Conservation (phyloP, 1,284 basidiomycete species). For the Limonomyces culmigenus region DNA sequence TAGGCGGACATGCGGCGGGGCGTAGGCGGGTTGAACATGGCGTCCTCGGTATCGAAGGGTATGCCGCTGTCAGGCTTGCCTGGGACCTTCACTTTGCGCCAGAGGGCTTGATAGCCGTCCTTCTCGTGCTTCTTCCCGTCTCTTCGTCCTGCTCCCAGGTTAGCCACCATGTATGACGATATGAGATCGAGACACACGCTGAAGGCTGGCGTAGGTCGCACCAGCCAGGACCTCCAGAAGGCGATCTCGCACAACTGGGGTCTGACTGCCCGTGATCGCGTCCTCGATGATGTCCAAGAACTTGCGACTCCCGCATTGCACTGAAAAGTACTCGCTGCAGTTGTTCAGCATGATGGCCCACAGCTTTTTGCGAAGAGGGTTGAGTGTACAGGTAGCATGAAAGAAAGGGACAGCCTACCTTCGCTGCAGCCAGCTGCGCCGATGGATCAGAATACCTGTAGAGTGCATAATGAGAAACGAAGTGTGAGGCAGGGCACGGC, state of each 20-base stretch:
- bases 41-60: slow-evolving; percentile 57
- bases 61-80: slow-evolving; percentile 63
- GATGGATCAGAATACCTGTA: slow-evolving; percentile 50
- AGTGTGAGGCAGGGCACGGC: neutral
- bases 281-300: slow-evolving; percentile 63
- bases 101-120: slow-evolving; percentile 43
- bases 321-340: slow-evolving; percentile 43
- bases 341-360: slow-evolving; percentile 76
- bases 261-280: slow-evolving; percentile 39
- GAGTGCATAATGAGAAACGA: neutral
- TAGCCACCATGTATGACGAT: neutral
- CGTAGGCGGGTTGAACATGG: slow-evolving; percentile 56
- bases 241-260: slow-evolving; percentile 56
- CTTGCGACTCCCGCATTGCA: slow-evolving; percentile 55
- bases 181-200: neutral
- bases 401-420: slow-evolving; percentile 23
- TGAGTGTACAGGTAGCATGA: neutral
- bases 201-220: slow-evolving; percentile 43
- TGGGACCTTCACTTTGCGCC: slow-evolving; percentile 48
- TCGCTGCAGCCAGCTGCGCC: slow-evolving; percentile 53
- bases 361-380: slow-evolving; percentile 25
- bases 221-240: slow-evolving; percentile 56
- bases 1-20: slow-evolving; percentile 13
- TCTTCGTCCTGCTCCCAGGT: slow-evolving; percentile 13
- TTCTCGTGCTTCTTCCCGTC: slow-evolving; percentile 16